Evolutionary conservation across 176 grass and related monocot species (phyloP).

Genomic region (Tillandsia fasciculata): DNA sequence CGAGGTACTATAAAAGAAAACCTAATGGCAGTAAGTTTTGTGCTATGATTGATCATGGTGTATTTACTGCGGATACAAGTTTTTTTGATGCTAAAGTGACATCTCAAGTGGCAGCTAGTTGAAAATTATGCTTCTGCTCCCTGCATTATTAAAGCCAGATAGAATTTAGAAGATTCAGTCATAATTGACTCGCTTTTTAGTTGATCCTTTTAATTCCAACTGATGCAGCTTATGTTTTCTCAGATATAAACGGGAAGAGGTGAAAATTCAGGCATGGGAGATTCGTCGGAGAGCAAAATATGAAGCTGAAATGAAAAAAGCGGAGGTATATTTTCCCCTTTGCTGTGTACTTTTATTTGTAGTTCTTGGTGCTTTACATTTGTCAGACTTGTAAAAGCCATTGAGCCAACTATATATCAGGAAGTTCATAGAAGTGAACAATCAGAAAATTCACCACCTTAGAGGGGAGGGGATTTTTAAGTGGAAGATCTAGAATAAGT

Average conservation of each 20-base stretch:
- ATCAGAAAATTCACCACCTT: too few relatives aligned
- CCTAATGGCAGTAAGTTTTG: neutral
- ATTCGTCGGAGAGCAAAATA: slow-evolving; percentile 45
- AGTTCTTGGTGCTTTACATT: neutral
- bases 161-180: too few relatives aligned
- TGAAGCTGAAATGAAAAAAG: slow-evolving; percentile 62
- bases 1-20: slow-evolving; percentile 47
- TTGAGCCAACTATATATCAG: too few relatives aligned
- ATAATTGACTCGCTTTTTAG: neutral
- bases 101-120: too few relatives aligned
- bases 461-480: too few relatives aligned
- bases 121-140: too few relatives aligned
- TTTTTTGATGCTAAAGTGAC: too few relatives aligned
- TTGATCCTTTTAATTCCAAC: slow-evolving; percentile 7
- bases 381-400: too few relatives aligned
- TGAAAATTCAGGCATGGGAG: slow-evolving; percentile 95
- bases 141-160: too few relatives aligned
- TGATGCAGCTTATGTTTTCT: slow-evolving; percentile 7
- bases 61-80: neutral
- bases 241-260: slow-evolving; percentile 81
- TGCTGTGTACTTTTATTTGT: neutral
- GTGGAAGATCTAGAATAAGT: too few relatives aligned
- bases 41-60: neutral
- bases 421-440: too few relatives aligned
- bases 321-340: slow-evolving; percentile 46